Evolutionary conservation across 1,139 yeast species (phyloP), one percentile per base, ranked within the genome.

Genomic region (Saccharomyces uvarum): DNA sequence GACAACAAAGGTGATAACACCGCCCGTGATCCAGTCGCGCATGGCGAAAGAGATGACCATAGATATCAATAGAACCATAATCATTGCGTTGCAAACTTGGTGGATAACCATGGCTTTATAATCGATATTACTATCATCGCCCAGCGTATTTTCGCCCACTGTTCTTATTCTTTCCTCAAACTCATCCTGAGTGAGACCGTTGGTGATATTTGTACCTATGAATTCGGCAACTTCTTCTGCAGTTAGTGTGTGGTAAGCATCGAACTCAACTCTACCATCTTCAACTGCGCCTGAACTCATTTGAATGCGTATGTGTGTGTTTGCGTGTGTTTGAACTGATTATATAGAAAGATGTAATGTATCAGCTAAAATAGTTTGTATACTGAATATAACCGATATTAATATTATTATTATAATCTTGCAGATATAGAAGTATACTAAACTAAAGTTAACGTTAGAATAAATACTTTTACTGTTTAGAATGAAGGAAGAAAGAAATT

Each of bases 1-100:
- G 51, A 93, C 88, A n/a, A 97, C 98, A 59, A 89, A 77, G 0
- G 95, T 82, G 66, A 93, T 93, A 55, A 95, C 86, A 49, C 95
- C 77, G 9, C 98, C 96, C 65, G 95, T 98, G 68, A 93, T 97
- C 58, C 86, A 83, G 71, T 93, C 95, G 38, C 95, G 95, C 88
- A 95, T 88, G 67, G 89, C 76, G 64, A 93, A 86, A 58, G 95
- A 83, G 51, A 93, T 79, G 7, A 80, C 78, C 3, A 98, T 97
- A 0, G 97, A 88, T 0, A 95, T 97, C 52, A 91, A 84, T 64
- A 93, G 77, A 55, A 93, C 77, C 66, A 93, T 74, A 60, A 93
- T 91, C 75, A 93, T 79, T 9, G 98, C 98, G 70, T 93, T 96
- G 63, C 87, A 91, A 65, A 88, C 84, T 70, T 95, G 95, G 55